Conservation (phyloP, 352 stramenopile species). For the Elongisporangium senticosum region DNA sequence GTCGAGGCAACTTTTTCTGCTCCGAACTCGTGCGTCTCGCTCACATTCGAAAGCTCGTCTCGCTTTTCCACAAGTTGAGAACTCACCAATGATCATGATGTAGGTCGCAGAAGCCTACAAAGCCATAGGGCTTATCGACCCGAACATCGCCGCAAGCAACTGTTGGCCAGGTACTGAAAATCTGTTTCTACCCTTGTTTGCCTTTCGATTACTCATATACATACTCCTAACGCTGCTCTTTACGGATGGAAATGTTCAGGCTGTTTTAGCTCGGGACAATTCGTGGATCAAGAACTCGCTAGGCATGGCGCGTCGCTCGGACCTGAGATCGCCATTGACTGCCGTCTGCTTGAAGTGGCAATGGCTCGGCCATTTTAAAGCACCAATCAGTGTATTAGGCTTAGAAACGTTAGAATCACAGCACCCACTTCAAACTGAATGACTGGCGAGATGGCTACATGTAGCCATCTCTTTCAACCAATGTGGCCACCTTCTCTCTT, state of each 20-base stretch:
- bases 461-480: background rate
- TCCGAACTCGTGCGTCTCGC: slow-evolving; percentile 45
- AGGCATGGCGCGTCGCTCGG: slow-evolving; percentile 41
- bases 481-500: slow-evolving; percentile 1
- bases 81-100: background rate
- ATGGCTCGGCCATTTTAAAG: slow-evolving; percentile 9
- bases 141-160: slow-evolving; percentile 27
- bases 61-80: background rate
- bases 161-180: slow-evolving; percentile 41
- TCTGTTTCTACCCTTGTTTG: background rate
- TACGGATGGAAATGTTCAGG: slow-evolving; percentile 9
- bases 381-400: background rate
- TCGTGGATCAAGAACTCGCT: slow-evolving; percentile 41
- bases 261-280: slow-evolving; percentile 42
- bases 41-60: background rate
- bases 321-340: slow-evolving; percentile 46
- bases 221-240: background rate
- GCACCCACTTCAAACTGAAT: background rate
- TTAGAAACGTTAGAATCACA: background rate
- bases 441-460: background rate
- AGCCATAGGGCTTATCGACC: slow-evolving; percentile 36
- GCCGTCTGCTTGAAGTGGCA: slow-evolving; percentile 51
- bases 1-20: slow-evolving; percentile 45
- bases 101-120: slow-evolving; percentile 58
- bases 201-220: background rate